Evolutionary conservation across 2,329 filamentous ascomycete species (phyloP).

Genomic region (Didymella exigua): DNA sequence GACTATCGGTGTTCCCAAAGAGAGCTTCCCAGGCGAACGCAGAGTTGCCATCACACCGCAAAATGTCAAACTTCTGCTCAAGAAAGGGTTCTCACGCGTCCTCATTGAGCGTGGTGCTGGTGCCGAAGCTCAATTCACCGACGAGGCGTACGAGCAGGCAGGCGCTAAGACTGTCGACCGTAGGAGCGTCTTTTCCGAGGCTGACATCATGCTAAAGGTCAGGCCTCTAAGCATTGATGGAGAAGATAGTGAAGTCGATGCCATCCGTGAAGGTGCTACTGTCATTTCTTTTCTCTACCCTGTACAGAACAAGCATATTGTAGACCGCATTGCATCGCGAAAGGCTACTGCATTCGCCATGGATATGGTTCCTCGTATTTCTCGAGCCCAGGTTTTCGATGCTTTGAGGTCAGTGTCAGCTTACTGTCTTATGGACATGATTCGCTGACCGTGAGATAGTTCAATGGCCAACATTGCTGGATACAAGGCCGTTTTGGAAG

Average conservation of each 20-base stretch:
- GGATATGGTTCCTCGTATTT: conserved; percentile 92
- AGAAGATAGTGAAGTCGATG: conserved; percentile 68
- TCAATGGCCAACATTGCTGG: conserved; percentile 95
- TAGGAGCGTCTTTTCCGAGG: conserved; percentile 71
- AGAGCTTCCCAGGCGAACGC: conserved; percentile 78
- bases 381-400: conserved; percentile 85
- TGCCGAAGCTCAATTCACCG: conserved; percentile 74
- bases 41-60: conserved; percentile 84
- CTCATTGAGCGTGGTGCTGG: conserved; percentile 84
- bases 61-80: conserved; percentile 80
- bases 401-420: conserved; percentile 60
- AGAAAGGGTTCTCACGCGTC: conserved; percentile 81
- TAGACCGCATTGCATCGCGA: conserved; percentile 72
- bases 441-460: conserved; percentile 52
- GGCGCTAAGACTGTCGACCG: conserved; percentile 78
- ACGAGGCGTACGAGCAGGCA: conserved; percentile 76
- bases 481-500: conserved; percentile 89
- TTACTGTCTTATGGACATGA: neutral
- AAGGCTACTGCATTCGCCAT: conserved; percentile 83
- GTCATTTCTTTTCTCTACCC: conserved; percentile 85
- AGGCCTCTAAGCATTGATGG: conserved; percentile 69
- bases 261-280: conserved; percentile 71
- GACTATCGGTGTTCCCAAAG: conserved; percentile 77
- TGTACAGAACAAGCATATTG: conserved; percentile 75
- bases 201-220: conserved; percentile 84